Evolutionary conservation across 2,329 filamentous ascomycete genomes (phyloP).

Genomic region (Curvularia spicifera): DNA sequence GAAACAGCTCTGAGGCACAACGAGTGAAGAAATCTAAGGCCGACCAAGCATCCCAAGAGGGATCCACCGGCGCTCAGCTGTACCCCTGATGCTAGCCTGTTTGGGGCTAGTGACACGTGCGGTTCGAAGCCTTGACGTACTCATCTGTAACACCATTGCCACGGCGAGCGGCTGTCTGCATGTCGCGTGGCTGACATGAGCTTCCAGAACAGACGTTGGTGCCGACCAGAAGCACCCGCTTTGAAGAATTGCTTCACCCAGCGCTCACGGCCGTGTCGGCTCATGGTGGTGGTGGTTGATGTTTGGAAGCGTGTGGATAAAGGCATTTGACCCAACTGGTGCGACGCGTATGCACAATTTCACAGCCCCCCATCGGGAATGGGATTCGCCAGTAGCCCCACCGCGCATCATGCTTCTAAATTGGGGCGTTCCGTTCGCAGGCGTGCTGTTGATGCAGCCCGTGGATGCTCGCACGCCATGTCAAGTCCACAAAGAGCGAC

Average conservation of each 20-base stretch:
- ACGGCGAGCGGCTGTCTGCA: background rate
- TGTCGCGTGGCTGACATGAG: background rate
- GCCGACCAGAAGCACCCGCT: background rate
- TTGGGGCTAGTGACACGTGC: slow-evolving; percentile 25
- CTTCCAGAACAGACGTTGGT: background rate
- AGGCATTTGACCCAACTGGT: background rate
- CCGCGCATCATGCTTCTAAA: slow-evolving; percentile 27
- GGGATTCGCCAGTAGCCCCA: slow-evolving; percentile 20
- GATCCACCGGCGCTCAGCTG: slow-evolving; percentile 29
- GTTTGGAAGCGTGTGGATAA: background rate
- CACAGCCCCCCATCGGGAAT: slow-evolving; percentile 18
- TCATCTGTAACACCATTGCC: background rate
- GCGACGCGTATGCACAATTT: slow-evolving; percentile 29
- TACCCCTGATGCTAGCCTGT: slow-evolving; percentile 37
- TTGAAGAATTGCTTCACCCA: background rate
- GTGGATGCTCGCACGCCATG: slow-evolving; percentile 8
- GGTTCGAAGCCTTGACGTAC: slow-evolving; percentile 2
- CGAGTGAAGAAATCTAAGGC: slow-evolving; percentile 40
- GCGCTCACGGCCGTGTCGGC: background rate
- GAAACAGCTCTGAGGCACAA: slow-evolving; percentile 44
- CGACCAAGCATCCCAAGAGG: slow-evolving; percentile 34
- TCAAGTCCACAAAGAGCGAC: background rate
- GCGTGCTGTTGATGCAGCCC: slow-evolving; percentile 16
- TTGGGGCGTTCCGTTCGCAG: slow-evolving; percentile 14
- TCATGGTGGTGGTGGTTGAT: background rate